phyloP scores from a whole-genome alignment of 495 filamentous ascomycete species.

The Neurospora tetraspora region DNA sequence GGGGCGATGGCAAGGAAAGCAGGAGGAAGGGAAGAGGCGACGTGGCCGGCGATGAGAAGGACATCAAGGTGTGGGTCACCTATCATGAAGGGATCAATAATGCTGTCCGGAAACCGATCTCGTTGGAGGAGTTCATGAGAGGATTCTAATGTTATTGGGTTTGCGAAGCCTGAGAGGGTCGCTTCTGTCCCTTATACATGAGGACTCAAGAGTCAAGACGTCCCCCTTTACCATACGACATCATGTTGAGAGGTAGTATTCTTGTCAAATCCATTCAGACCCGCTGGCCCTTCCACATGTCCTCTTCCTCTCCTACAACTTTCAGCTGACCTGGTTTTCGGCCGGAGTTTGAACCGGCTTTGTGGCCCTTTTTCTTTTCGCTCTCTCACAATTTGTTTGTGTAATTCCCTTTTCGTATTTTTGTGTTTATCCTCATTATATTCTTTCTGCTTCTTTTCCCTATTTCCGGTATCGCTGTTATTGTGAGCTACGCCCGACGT shows the following conservation, averaged over 20 bases:
- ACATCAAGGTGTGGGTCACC: conserved; percentile 75
- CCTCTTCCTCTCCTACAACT: background rate
- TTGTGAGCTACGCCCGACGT: background rate
- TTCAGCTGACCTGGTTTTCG: background rate
- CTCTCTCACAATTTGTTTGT: background rate
- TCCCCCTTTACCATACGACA: background rate
- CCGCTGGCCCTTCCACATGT: background rate
- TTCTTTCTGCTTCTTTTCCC: background rate
- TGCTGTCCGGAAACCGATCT: conserved; percentile 87
- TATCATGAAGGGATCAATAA: conserved; percentile 96
- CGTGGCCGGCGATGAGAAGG: conserved; percentile 31
- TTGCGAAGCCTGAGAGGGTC: too few species aligned
- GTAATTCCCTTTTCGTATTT: background rate
- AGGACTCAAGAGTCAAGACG: background rate
- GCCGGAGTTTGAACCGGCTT: background rate
- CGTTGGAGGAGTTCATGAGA: conserved; percentile 71
- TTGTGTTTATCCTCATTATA: background rate
- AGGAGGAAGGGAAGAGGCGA: conserved; percentile 22
- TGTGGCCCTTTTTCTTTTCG: background rate
- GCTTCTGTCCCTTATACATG: background rate
- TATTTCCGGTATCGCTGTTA: background rate
- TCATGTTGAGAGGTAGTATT: background rate
- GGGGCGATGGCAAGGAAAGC: conserved; percentile 6
- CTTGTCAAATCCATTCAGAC: background rate
- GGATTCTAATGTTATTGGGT: conserved; percentile 35